Conservation (phyloP, 805 yeast genomes). For the Candida stauntonica region DNA sequence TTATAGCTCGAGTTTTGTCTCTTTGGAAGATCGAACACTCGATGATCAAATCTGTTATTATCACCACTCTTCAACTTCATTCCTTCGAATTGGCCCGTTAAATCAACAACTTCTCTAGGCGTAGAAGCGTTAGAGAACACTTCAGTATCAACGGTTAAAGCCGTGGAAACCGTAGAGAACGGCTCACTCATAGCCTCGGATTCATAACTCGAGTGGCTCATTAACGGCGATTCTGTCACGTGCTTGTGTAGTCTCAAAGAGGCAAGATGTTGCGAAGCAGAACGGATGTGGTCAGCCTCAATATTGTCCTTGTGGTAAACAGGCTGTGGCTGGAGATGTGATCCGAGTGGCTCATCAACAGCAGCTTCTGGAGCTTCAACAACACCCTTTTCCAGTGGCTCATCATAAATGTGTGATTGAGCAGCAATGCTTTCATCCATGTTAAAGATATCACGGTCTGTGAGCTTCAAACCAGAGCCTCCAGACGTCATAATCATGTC, state of each 20-base stretch:
- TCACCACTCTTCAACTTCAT: constrained; percentile 2
- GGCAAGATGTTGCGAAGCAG: constrained; percentile 3
- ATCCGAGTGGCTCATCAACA: constrained; percentile 14
- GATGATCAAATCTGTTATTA: neutral
- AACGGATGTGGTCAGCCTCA: constrained; percentile 21
- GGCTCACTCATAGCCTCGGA: constrained; percentile 23
- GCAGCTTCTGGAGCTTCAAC: no score
- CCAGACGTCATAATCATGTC: constrained; percentile 17
- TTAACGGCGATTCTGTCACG: constrained; percentile 10
- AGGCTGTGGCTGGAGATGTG: constrained; percentile 16
- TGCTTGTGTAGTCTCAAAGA: constrained; percentile 1
- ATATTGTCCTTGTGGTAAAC: constrained; percentile 14
- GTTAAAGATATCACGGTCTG: constrained; percentile 2
- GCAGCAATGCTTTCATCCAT: constrained; percentile 18
- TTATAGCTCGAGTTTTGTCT: constrained; percentile 6
- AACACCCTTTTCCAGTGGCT: constrained; percentile 7
- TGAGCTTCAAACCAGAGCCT: constrained; percentile 9
- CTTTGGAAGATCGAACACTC: neutral
- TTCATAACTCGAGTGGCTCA: constrained; percentile 25
- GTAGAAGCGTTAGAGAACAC: constrained; percentile 16
- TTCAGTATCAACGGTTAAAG: no score
- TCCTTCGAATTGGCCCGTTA: constrained; percentile 4
- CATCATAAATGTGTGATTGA: constrained; percentile 15
- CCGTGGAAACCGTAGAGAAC: no score
- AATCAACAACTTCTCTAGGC: constrained; percentile 5